phyloP scores from a whole-genome alignment of 177 flowering plant genomes.

The Vitis hybrid region DNA sequence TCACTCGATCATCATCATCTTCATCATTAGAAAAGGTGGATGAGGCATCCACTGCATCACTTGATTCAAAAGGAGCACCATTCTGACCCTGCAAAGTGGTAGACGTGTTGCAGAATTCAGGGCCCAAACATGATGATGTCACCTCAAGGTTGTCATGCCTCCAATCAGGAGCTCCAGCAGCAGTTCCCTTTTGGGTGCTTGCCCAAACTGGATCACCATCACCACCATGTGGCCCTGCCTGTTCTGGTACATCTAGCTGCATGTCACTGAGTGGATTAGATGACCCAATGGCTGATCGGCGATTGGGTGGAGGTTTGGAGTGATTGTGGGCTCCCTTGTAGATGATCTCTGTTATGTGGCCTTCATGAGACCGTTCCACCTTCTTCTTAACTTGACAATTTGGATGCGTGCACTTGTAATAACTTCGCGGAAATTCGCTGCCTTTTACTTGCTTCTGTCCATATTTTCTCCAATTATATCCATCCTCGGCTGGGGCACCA shows the following conservation, averaged over 20 bases:
- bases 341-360: conserved; percentile 83
- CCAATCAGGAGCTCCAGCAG: conserved; percentile 40
- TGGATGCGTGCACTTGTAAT: conserved; percentile 85
- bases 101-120: conserved; percentile 48
- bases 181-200: conserved; percentile 32
- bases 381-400: conserved; percentile 89
- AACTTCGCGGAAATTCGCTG: conserved; percentile 85
- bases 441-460: conserved; percentile 96
- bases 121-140: conserved; percentile 45
- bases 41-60: conserved; percentile 61
- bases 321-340: conserved; percentile 89
- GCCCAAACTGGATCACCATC: conserved; percentile 48
- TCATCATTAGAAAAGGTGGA: conserved; percentile 78
- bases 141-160: conserved; percentile 54
- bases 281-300: conserved; percentile 58
- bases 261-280: conserved; percentile 39
- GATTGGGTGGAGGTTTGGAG: conserved; percentile 71
- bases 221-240: conserved; percentile 29
- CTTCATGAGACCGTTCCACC: conserved; percentile 87
- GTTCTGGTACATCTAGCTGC: conserved; percentile 45
- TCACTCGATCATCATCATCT: conserved; percentile 72
- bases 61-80: conserved; percentile 45
- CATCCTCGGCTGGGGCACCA: conserved; percentile 67
- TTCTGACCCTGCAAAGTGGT: conserved; percentile 39
- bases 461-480: conserved; percentile 90